phyloP scores from a whole-genome alignment of 2,329 filamentous ascomycete species.

The Clathrospora elynae region DNA sequence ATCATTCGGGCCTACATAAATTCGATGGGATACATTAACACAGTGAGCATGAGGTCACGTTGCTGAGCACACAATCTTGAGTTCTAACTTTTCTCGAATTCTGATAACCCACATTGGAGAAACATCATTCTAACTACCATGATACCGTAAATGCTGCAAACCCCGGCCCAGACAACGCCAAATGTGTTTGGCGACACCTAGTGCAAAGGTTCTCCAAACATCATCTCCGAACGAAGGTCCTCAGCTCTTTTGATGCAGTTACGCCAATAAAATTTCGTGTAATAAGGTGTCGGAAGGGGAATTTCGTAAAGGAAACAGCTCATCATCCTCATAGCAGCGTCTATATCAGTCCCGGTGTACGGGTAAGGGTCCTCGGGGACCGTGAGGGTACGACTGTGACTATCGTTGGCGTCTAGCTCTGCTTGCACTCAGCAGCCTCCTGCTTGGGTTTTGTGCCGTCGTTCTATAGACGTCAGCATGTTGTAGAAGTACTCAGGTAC shows the following conservation, averaged over 20 bases:
- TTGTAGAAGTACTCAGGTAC: no score
- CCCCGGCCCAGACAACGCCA: slow-evolving; percentile 26
- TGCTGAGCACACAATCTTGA: slow-evolving; percentile 1
- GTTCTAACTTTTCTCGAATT: slow-evolving; percentile 19
- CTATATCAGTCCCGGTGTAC: no score
- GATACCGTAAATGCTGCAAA: slow-evolving; percentile 15
- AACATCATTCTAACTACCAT: slow-evolving; percentile 13
- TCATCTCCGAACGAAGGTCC: slow-evolving; percentile 20
- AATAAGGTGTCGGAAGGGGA: slow-evolving; percentile 18
- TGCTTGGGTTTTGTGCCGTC: slow-evolving; percentile 53
- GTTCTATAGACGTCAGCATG: slow-evolving; percentile 36
- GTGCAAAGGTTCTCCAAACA: slow-evolving; percentile 23
- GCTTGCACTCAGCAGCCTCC: slow-evolving; percentile 54
- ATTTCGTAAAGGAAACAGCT: slow-evolving; percentile 13
- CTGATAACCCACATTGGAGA: slow-evolving; percentile 8
- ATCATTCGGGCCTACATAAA: no score
- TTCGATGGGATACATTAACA: no score
- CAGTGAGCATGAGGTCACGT: not conserved
- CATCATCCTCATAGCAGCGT: slow-evolving; percentile 37
- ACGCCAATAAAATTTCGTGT: slow-evolving; percentile 33
- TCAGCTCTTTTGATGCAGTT: slow-evolving; percentile 36
- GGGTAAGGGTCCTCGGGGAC: no score
- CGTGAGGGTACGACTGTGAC: no score
- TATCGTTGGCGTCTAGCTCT: slow-evolving; percentile 49
- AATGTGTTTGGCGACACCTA: slow-evolving; percentile 32